These are phyloP conservation scores for Ogataea siamensis DNA, from an alignment of 805 yeast species.

Conservation along the genomic window DNA sequence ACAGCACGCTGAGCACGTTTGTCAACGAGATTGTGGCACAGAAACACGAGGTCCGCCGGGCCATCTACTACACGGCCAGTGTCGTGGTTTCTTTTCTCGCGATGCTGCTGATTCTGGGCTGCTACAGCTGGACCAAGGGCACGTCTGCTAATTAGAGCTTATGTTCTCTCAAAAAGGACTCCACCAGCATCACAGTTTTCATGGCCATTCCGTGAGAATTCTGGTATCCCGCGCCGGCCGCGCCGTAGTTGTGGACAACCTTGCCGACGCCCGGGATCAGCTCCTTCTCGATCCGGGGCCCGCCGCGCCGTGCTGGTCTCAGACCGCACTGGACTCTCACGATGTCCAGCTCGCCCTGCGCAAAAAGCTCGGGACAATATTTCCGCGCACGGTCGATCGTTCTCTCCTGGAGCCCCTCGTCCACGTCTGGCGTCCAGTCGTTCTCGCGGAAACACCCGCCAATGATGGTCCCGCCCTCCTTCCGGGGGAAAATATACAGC, in stretches of 20 bases:
- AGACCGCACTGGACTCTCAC: conserved; percentile 58
- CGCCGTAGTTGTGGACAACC: conserved; percentile 65
- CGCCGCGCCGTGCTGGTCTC: conserved; percentile 64
- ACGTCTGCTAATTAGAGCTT: conserved; percentile 3
- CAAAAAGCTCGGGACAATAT: conserved; percentile 39
- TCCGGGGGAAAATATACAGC: conserved; percentile 64
- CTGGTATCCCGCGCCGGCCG: conserved; percentile 78
- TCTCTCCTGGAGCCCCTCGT: conserved; percentile 45
- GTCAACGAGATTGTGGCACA: conserved; percentile 54
- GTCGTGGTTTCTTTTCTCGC: conserved; percentile 46
- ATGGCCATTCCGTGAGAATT: conserved; percentile 18
- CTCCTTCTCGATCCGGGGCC: conserved; percentile 51
- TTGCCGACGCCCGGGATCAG: conserved; percentile 18
- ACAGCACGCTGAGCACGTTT: conserved; percentile 66
- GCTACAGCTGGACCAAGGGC: conserved; percentile 68
- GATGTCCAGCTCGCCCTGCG: conserved; percentile 42
- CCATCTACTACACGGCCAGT: conserved; percentile 51
- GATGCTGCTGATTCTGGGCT: conserved; percentile 62
- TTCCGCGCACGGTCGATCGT: conserved; percentile 44
- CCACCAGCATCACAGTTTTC: conserved; percentile 35
- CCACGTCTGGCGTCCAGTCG: conserved; percentile 31
- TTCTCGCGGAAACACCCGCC: conserved; percentile 47
- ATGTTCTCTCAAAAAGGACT: conserved; percentile 22
- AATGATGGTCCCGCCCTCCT: conserved; percentile 68
- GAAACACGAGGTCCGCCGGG: conserved; percentile 31